Conservation (phyloP, 164 flowering plant species). For the Sedum album region DNA sequence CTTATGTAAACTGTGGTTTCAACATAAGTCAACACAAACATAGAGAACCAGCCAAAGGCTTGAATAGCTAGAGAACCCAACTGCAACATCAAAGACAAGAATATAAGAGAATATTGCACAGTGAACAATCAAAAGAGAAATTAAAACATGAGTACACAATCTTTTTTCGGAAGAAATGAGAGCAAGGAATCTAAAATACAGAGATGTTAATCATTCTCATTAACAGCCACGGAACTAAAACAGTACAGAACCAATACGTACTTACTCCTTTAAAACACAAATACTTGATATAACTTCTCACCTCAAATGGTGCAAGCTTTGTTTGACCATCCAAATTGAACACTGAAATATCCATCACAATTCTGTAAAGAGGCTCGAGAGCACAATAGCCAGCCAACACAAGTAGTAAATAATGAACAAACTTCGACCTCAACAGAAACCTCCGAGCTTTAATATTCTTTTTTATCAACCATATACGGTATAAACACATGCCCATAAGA, state of each 20-base stretch:
- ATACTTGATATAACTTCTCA: conserved; percentile 11
- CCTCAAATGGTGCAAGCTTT: conserved; percentile 88
- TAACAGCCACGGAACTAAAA: background rate
- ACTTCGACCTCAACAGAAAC: conserved; percentile 51
- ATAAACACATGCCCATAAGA: conserved; percentile 49
- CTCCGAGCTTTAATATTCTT: conserved; percentile 40
- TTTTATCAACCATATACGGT: conserved; percentile 55
- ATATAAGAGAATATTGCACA: background rate
- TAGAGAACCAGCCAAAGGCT: conserved; percentile 68
- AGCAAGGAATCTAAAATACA: background rate
- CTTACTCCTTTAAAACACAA: too few species aligned
- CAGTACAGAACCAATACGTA: too few species aligned
- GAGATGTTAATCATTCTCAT: background rate
- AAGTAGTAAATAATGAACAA: conserved; percentile 50
- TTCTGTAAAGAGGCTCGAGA: conserved; percentile 58
- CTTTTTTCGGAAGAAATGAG: too few species aligned
- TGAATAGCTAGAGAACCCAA: conserved; percentile 46
- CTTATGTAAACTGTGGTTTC: conserved; percentile 69
- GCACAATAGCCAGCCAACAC: conserved; percentile 51
- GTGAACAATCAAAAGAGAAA: background rate
- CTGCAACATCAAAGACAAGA: conserved; percentile 26
- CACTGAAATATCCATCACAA: conserved; percentile 63
- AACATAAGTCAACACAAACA: conserved; percentile 55
- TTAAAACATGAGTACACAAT: too few species aligned
- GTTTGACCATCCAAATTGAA: conserved; percentile 49